phyloP scores from a whole-genome alignment of 805 yeast species.

The Lachancea meyersii region DNA sequence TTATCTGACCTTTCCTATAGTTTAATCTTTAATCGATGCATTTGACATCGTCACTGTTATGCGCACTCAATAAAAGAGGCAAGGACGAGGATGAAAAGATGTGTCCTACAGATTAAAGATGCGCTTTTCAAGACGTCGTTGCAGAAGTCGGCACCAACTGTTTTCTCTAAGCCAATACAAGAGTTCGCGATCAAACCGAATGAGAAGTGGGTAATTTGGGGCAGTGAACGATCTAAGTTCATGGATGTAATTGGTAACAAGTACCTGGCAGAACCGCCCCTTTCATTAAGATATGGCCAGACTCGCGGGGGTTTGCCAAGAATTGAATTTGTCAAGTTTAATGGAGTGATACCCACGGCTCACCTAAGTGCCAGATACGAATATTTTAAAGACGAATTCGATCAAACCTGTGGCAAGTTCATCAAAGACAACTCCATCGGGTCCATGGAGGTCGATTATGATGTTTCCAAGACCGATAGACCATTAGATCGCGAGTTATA shows the following conservation, averaged over 20 bases:
- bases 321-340: constrained; percentile 38
- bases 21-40: too few relatives aligned
- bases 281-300: constrained; percentile 17
- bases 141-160: constrained; percentile 31
- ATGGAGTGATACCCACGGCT: constrained; percentile 47
- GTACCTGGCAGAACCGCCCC: constrained; percentile 26
- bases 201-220: constrained; percentile 40
- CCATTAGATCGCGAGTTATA: constrained; percentile 35
- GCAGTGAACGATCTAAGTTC: constrained; percentile 27
- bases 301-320: constrained; percentile 11
- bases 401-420: constrained; percentile 58
- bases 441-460: constrained; percentile 40
- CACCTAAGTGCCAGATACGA: constrained; percentile 90
- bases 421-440: constrained; percentile 44
- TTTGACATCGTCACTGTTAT: too few relatives aligned
- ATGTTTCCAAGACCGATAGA: constrained; percentile 26
- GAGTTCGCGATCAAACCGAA: constrained; percentile 25
- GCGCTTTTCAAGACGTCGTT: constrained; percentile 37
- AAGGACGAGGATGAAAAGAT: constrained; percentile 7
- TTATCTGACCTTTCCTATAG: too few relatives aligned
- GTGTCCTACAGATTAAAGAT: constrained; percentile 19
- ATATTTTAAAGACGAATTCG: constrained; percentile 76
- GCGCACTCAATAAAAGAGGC: too few relatives aligned
- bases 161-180: constrained; percentile 20
- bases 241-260: constrained; percentile 24